Conservation (phyloP, 2,329 filamentous ascomycete genomes). For the Phialocephala sp. region DNA sequence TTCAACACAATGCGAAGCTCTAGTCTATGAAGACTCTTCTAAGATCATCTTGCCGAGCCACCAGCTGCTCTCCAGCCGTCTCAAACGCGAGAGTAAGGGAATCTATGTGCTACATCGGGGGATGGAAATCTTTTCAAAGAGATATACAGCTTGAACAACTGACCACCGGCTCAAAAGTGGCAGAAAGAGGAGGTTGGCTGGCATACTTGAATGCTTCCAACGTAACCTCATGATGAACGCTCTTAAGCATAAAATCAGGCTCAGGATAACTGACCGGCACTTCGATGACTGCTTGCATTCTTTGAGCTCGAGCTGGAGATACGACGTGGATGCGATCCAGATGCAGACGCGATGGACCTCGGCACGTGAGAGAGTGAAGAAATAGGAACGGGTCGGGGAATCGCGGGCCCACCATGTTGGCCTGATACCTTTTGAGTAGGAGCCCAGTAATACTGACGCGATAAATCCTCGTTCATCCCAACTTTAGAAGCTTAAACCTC, state of each 20-base stretch:
- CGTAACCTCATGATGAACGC: background rate
- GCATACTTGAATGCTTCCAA: background rate
- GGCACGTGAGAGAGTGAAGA: background rate
- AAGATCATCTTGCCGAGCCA: too few species aligned
- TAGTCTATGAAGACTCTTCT: too few species aligned
- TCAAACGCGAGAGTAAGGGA: too few species aligned
- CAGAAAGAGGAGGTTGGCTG: background rate
- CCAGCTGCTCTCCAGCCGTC: too few species aligned
- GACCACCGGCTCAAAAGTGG: too few species aligned
- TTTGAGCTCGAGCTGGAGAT: background rate
- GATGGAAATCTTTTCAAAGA: too few species aligned
- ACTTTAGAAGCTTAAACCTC: background rate
- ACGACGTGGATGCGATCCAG: background rate
- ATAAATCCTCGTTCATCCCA: slow-evolving; percentile 1
- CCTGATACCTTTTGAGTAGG: background rate
- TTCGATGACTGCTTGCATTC: background rate
- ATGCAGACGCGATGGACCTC: background rate
- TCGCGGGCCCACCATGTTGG: background rate
- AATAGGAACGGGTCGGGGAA: background rate
- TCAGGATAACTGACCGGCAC: background rate
- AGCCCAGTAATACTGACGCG: background rate
- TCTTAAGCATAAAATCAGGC: background rate
- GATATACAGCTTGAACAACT: too few species aligned
- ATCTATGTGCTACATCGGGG: too few species aligned
- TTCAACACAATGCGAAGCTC: too few species aligned